These are phyloP conservation scores for Rhizoctonia solani DNA, from an alignment of 1,284 basidiomycete genomes.

Conservation along the genomic window DNA sequence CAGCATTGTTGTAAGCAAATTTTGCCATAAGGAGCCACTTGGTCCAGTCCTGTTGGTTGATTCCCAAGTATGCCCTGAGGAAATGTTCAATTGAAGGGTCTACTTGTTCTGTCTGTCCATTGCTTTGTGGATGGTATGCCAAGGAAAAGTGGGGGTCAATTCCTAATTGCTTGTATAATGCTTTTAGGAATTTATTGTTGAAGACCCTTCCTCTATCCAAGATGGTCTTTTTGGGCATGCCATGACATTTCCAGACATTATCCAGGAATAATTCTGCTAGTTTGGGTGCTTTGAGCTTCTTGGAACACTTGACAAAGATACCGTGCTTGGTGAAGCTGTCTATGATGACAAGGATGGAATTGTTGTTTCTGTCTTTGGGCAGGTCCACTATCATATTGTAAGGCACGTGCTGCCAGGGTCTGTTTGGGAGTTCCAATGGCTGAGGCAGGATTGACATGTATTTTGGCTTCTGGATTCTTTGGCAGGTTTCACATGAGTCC, in stretches of 20 bases:
- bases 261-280: conserved; percentile 16
- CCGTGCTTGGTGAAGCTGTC: background rate
- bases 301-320: background rate
- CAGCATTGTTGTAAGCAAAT: too few relatives aligned
- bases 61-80: background rate
- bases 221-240: background rate
- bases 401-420: background rate
- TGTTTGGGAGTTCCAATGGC: background rate
- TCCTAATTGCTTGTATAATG: conserved; percentile 28
- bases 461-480: background rate
- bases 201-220: conserved; percentile 37
- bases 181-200: conserved; percentile 40
- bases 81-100: conserved; percentile 25
- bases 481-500: background rate
- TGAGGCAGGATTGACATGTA: background rate
- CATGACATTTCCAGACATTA: conserved; percentile 21
- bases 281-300: background rate
- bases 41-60: too few relatives aligned
- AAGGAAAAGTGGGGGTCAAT: conserved; percentile 39
- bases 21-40: background rate
- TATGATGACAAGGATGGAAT: background rate
- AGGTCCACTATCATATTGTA: background rate
- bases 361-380: background rate
- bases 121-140: conserved; percentile 40
- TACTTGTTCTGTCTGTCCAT: conserved; percentile 25